Percentiles rank a stretch among this genome's conserved stretches.
Evolutionary conservation across 2,329 filamentous ascomycete species (phyloP).

Genomic region (Hymenoscyphus albidus): DNA sequence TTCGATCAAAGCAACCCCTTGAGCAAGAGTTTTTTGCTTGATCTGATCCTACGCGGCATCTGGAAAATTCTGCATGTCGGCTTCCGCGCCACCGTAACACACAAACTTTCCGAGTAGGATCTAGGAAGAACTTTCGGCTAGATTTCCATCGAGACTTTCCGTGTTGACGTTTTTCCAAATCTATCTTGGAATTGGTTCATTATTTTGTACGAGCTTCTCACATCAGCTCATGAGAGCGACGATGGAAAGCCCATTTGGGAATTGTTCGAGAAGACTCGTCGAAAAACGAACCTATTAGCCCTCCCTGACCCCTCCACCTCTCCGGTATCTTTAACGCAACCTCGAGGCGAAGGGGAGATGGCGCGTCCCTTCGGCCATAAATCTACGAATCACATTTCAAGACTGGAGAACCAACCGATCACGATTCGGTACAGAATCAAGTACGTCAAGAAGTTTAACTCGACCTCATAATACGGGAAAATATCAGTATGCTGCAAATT

Average conservation of each 20-base stretch:
- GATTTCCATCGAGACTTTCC: background rate
- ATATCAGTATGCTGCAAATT: background rate
- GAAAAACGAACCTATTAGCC: background rate
- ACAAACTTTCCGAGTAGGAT: background rate
- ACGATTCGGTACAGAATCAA: background rate
- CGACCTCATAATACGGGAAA: background rate
- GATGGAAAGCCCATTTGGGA: background rate
- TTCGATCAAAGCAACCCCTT: background rate
- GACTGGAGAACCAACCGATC: background rate
- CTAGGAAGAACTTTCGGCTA: background rate
- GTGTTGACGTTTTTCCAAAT: background rate
- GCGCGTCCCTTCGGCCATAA: background rate
- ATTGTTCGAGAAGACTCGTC: background rate
- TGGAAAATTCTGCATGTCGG: background rate
- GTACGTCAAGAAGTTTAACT: background rate
- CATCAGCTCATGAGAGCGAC: constrained; percentile 1
- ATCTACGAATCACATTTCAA: background rate
- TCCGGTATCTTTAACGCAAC: background rate
- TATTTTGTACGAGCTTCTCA: background rate
- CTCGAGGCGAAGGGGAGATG: background rate
- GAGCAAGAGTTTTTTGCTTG: background rate
- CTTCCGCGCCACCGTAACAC: background rate
- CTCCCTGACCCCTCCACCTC: background rate
- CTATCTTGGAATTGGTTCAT: background rate
- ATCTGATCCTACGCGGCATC: background rate